These are phyloP conservation scores for Fermentozyma sake DNA, from an alignment of 1,139 yeast genomes.

Conservation along the genomic window DNA sequence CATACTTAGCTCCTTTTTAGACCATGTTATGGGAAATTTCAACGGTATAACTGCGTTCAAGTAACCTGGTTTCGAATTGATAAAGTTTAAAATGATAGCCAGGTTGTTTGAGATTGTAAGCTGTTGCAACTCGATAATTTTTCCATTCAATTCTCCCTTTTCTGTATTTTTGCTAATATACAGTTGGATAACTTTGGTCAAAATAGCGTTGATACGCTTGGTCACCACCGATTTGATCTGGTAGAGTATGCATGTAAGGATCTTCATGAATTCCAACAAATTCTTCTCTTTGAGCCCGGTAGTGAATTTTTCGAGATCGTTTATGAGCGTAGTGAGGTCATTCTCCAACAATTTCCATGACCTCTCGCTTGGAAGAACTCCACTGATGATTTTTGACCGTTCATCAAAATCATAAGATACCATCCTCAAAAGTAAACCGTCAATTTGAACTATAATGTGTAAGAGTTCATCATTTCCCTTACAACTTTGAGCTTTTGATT, in stretches of 20 bases:
- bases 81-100: constrained; percentile 18
- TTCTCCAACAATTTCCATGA: constrained; percentile 30
- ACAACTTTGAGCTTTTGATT: constrained; percentile 17
- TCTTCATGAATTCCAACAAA: constrained; percentile 17
- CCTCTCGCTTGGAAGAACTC: constrained; percentile 28
- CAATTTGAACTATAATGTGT: constrained; percentile 28
- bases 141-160: constrained; percentile 15
- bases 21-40: constrained; percentile 35
- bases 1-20: constrained; percentile 15
- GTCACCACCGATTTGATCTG: constrained; percentile 27
- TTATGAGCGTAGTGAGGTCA: constrained; percentile 22
- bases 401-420: constrained; percentile 35
- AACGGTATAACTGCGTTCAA: constrained; percentile 24
- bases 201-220: constrained; percentile 25
- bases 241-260: constrained; percentile 27
- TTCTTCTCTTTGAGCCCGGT: constrained; percentile 15
- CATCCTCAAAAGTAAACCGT: constrained; percentile 26
- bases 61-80: constrained; percentile 24
- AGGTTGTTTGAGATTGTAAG: constrained; percentile 21
- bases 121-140: constrained; percentile 28
- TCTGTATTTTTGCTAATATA: constrained; percentile 15
- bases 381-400: constrained; percentile 21
- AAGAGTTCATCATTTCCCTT: constrained; percentile 17
- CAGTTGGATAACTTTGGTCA: constrained; percentile 21
- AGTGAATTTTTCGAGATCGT: constrained; percentile 15